A percentile compares a stretch with the other conserved stretches of the same genome.
Conservation (phyloP, 163 green algal genomes). For the Prototheca wickerhamii region DNA sequence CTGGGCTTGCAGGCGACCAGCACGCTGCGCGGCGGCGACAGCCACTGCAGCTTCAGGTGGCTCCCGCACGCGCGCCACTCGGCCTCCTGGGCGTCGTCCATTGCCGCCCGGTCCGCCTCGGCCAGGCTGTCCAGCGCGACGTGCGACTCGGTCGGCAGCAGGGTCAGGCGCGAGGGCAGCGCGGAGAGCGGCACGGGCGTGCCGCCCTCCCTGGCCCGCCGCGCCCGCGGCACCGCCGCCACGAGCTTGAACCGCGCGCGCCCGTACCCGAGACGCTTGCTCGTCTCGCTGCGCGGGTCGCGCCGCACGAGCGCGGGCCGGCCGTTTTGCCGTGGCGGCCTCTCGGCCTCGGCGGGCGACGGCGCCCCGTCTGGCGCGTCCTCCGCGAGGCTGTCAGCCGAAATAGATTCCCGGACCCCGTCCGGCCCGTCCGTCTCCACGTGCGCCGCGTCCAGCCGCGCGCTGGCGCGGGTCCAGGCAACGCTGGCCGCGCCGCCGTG, state of each 20-base stretch:
- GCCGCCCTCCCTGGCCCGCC: not conserved
- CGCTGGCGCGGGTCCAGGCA: not conserved
- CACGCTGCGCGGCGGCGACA: slow-evolving; percentile 35
- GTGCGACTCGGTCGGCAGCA: not conserved
- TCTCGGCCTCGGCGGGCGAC: no score
- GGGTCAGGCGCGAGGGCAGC: not conserved
- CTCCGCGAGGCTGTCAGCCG: no score
- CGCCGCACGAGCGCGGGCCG: no score
- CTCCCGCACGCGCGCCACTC: slow-evolving; percentile 25
- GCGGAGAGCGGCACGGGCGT: no score
- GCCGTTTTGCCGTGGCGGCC: no score
- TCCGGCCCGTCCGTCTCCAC: no score
- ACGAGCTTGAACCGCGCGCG: slow-evolving; percentile 31
- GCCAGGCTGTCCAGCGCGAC: not conserved
- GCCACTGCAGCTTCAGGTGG: slow-evolving; percentile 55
- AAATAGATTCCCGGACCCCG: no score
- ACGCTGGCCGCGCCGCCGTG: not conserved
- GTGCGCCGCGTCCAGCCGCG: not conserved
- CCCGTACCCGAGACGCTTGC: not conserved
- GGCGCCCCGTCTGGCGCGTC: no score
- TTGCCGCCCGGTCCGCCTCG: not conserved
- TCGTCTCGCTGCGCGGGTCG: not conserved
- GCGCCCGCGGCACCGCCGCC: slow-evolving; percentile 22
- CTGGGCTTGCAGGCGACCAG: slow-evolving; percentile 54
- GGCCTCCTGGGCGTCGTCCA: slow-evolving; percentile 19